Conservation (phyloP, 2,329 filamentous ascomycete species). For the Dactylellina leptospora region DNA sequence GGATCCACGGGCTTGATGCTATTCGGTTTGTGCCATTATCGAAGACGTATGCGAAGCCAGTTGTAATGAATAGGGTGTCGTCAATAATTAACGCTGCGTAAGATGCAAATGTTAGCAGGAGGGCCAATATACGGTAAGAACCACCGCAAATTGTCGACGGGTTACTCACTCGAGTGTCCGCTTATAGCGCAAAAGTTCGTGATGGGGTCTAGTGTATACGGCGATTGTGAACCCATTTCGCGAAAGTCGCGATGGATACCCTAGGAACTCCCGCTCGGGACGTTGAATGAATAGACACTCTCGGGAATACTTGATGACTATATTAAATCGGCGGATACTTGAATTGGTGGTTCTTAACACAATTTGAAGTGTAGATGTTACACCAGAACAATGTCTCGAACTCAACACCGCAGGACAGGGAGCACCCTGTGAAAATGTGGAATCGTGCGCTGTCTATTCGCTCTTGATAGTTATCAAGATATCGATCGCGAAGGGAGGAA, state of each 20-base stretch:
- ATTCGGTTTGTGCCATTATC: slow-evolving; percentile 27
- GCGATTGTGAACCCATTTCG: slow-evolving; percentile 1
- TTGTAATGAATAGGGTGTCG: slow-evolving; percentile 27
- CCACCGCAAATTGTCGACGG: not conserved
- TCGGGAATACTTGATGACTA: not conserved
- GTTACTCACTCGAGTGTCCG: slow-evolving; percentile 27
- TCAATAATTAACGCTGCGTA: slow-evolving; percentile 13
- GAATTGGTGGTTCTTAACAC: too few species aligned
- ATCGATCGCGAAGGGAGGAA: not conserved
- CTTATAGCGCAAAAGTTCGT: slow-evolving; percentile 37
- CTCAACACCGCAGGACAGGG: not conserved
- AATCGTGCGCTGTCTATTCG: not conserved
- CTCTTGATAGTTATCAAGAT: not conserved
- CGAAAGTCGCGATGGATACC: not conserved
- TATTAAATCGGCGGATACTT: too few species aligned
- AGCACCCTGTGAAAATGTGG: not conserved
- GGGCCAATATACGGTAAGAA: too few species aligned
- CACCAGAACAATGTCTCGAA: too few species aligned
- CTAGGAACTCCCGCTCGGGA: not conserved
- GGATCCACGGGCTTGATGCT: slow-evolving; percentile 33
- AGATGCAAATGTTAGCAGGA: not conserved
- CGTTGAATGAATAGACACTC: not conserved
- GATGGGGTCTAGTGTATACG: slow-evolving; percentile 32
- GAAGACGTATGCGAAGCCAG: slow-evolving; percentile 22
- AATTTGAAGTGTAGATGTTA: too few species aligned